Conservation (phyloP, 2,329 filamentous ascomycete genomes). For the Ophiognomonia clavigignenti-juglandacearum region DNA sequence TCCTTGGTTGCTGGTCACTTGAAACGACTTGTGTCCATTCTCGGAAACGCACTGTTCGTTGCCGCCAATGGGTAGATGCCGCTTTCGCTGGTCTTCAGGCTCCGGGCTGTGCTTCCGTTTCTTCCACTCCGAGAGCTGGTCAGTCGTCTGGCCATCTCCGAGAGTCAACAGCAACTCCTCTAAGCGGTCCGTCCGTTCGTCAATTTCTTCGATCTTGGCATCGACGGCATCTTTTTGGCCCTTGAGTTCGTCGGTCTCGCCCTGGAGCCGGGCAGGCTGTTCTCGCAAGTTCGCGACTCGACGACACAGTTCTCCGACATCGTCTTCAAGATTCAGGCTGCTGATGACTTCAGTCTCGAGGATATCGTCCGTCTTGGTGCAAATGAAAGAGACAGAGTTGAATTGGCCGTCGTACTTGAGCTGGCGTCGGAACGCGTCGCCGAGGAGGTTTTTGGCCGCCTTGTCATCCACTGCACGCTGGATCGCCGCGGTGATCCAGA, state of each 20-base stretch:
- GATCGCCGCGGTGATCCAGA: slow-evolving; percentile 62
- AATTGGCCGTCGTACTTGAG: slow-evolving; percentile 54
- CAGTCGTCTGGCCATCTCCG: too few relatives aligned
- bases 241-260: slow-evolving; percentile 13
- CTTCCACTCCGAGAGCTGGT: too few relatives aligned
- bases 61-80: too few relatives aligned
- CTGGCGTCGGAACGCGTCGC: slow-evolving; percentile 52
- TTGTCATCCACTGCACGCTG: slow-evolving; percentile 56
- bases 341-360: slow-evolving; percentile 30
- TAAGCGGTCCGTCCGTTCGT: too few relatives aligned
- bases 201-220: too few relatives aligned
- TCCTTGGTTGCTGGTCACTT: too few relatives aligned
- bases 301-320: background rate
- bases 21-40: too few relatives aligned
- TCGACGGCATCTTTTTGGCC: background rate
- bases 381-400: slow-evolving; percentile 54
- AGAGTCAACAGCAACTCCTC: too few relatives aligned
- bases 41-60: too few relatives aligned
- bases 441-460: slow-evolving; percentile 50
- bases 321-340: slow-evolving; percentile 22
- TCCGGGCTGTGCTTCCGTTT: too few relatives aligned
- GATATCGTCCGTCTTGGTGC: slow-evolving; percentile 59
- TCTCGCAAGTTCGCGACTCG: too few relatives aligned
- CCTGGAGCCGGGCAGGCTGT: slow-evolving; percentile 21
- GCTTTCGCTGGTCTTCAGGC: too few relatives aligned